Conservation (phyloP, 768 basidiomycete genomes). For the Artomyces pyxidatus region DNA sequence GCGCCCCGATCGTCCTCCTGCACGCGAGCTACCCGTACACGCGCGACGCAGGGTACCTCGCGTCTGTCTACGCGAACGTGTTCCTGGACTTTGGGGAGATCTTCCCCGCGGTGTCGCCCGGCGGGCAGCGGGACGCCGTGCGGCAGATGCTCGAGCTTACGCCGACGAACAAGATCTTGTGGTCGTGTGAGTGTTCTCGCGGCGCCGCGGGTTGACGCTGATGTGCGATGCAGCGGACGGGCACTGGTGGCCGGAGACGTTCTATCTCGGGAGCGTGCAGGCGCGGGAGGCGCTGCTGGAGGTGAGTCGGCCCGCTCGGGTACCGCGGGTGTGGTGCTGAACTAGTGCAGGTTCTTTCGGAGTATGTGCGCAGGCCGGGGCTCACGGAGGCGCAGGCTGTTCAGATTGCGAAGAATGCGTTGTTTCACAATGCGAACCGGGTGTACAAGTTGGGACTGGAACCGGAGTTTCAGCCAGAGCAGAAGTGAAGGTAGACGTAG, state of each 20-base stretch:
- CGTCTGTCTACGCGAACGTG: conserved; percentile 64
- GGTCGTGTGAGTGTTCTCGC: conserved; percentile 51
- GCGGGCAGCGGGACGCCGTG: conserved; percentile 53
- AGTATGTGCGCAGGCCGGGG: conserved; percentile 38
- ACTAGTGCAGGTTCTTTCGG: conserved; percentile 43
- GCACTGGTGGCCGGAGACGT: conserved; percentile 73
- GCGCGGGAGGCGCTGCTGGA: conserved; percentile 53
- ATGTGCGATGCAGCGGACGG: conserved; percentile 40
- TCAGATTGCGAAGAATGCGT: conserved; percentile 40
- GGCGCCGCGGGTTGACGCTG: not conserved
- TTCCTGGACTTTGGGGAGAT: conserved; percentile 78
- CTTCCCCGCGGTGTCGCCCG: conserved; percentile 56
- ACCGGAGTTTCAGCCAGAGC: no score
- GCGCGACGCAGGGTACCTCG: conserved; percentile 70
- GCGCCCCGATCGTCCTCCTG: conserved; percentile 56
- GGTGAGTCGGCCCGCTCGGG: conserved; percentile 26
- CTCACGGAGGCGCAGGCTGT: conserved; percentile 49
- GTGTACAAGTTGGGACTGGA: conserved; percentile 51
- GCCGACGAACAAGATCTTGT: conserved; percentile 74
- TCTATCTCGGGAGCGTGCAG: conserved; percentile 59
- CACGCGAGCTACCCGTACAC: conserved; percentile 77
- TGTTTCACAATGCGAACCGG: conserved; percentile 62
- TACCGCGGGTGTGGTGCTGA: not conserved
- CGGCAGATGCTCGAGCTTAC: conserved; percentile 60
- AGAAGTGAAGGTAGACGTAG: no score